Evolutionary conservation across 306 rosid species (phyloP).

Genomic region (Lathyrus sativus): DNA sequence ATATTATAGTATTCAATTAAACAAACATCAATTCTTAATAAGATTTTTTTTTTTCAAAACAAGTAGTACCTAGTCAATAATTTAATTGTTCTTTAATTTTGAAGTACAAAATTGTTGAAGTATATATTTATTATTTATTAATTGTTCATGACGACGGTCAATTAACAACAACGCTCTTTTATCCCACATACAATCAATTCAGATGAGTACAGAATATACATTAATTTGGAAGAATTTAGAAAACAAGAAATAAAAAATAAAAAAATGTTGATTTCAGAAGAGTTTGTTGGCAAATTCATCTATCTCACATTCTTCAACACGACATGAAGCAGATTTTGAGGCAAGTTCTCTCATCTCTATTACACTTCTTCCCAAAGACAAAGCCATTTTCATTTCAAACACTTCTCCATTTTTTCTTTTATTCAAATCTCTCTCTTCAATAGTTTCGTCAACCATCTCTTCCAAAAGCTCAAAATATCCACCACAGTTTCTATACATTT

Average conservation of each 20-base stretch:
- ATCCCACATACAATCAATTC: too few relatives aligned
- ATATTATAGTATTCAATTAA: too few relatives aligned
- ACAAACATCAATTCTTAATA: too few relatives aligned
- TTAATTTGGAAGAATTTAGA: too few relatives aligned
- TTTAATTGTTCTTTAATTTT: too few relatives aligned
- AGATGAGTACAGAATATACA: too few relatives aligned
- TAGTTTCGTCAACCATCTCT: background rate
- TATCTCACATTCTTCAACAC: slow-evolving; percentile 40
- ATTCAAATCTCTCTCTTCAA: slow-evolving; percentile 50
- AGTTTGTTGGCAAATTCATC: slow-evolving; percentile 63
- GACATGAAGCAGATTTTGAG: slow-evolving; percentile 46
- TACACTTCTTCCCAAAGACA: slow-evolving; percentile 67
- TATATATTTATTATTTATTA: too few relatives aligned
- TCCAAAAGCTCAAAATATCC: slow-evolving; percentile 54
- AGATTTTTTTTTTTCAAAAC: too few relatives aligned
- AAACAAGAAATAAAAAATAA: background rate
- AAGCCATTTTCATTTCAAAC: slow-evolving; percentile 62
- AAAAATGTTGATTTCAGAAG: background rate
- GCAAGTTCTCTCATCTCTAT: slow-evolving; percentile 57
- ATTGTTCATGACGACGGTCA: too few relatives aligned
- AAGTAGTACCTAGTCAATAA: too few relatives aligned
- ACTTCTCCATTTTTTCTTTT: slow-evolving; percentile 62
- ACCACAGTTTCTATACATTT: slow-evolving; percentile 59
- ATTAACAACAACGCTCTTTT: too few relatives aligned
- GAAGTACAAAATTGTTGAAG: too few relatives aligned